Evolutionary conservation across 805 yeast genomes (phyloP).

Genomic region (Wickerhamiella parazyma): DNA sequence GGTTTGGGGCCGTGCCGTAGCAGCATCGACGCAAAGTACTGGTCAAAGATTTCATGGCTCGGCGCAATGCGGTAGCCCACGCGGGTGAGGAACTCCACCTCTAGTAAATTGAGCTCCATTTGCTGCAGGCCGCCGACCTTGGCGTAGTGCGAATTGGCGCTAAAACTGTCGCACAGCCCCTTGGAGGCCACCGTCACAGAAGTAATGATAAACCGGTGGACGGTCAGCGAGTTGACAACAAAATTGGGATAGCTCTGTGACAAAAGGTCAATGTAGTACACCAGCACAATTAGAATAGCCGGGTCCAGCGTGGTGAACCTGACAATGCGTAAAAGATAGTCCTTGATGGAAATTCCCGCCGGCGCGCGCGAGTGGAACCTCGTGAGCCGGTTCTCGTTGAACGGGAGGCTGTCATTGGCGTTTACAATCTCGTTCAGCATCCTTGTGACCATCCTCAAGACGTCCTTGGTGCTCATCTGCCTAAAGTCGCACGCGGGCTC

Average conservation of each 20-base stretch:
- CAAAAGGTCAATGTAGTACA: conserved; percentile 82
- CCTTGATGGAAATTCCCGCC: conserved; percentile 69
- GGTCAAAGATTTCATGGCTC: conserved; percentile 20
- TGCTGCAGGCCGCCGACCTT: conserved; percentile 67
- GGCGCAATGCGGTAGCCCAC: conserved; percentile 73
- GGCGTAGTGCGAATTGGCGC: conserved; percentile 87
- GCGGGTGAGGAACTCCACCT: conserved; percentile 69
- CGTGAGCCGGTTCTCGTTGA: conserved; percentile 39
- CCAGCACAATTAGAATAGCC: conserved; percentile 63
- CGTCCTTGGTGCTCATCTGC: conserved; percentile 36
- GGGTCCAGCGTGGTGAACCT: conserved; percentile 78
- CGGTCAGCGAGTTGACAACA: conserved; percentile 80
- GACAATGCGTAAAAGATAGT: conserved; percentile 61
- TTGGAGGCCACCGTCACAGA: conserved; percentile 86
- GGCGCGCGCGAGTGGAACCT: conserved; percentile 90
- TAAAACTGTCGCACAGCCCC: conserved; percentile 75
- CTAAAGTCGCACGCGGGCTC: background rate
- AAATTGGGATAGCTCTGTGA: conserved; percentile 66
- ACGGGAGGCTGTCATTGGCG: conserved; percentile 49
- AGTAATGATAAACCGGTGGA: conserved; percentile 78
- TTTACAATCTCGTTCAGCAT: conserved; percentile 66
- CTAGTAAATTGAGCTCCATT: conserved; percentile 72
- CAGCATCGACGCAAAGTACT: conserved; percentile 26
- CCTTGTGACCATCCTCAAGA: conserved; percentile 58
- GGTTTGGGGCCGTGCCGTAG: conserved; percentile 14